A percentile compares a stretch with the other conserved stretches of the same genome.
These are phyloP conservation scores for cucumber (Cucumis sativus) DNA, from an alignment of 306 rosid species.

Conservation along the genomic window DNA sequence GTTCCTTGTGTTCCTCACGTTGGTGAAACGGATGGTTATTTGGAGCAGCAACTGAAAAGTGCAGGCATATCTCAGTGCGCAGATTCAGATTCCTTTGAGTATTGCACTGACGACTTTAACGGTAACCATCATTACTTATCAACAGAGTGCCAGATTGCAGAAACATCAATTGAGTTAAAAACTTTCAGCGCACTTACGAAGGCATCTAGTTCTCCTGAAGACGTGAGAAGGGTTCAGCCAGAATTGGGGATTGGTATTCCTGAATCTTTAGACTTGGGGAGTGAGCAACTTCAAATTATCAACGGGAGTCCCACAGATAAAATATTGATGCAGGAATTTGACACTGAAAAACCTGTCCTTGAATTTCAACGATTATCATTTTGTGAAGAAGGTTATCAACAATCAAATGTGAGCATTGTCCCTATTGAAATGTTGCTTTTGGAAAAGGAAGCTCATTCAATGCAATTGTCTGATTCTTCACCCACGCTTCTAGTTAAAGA, in stretches of 20 bases:
- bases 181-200: constrained; percentile 21
- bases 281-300: constrained; percentile 19
- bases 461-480: constrained; percentile 24
- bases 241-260: constrained; percentile 12
- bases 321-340: constrained; percentile 20
- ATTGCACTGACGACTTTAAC: constrained; percentile 16
- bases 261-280: constrained; percentile 20
- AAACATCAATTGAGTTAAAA: constrained; percentile 8
- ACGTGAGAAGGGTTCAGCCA: constrained; percentile 39
- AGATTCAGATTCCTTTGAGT: constrained; percentile 22
- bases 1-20: constrained; percentile 19
- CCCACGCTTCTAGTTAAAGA: constrained; percentile 23
- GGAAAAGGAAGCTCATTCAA: constrained; percentile 15
- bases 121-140: constrained; percentile 11
- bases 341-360: constrained; percentile 14
- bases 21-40: constrained; percentile 20
- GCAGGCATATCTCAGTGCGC: constrained; percentile 14
- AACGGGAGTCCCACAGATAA: constrained; percentile 14
- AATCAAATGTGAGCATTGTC: constrained; percentile 4
- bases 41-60: constrained; percentile 9
- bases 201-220: constrained; percentile 28
- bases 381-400: constrained; percentile 17
- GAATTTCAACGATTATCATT: constrained; percentile 24
- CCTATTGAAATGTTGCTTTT: constrained; percentile 20
- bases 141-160: constrained; percentile 17